Evolutionary conservation across 73 alveolate genomes (phyloP).

Genomic region (Tetrahymena elliotti): DNA sequence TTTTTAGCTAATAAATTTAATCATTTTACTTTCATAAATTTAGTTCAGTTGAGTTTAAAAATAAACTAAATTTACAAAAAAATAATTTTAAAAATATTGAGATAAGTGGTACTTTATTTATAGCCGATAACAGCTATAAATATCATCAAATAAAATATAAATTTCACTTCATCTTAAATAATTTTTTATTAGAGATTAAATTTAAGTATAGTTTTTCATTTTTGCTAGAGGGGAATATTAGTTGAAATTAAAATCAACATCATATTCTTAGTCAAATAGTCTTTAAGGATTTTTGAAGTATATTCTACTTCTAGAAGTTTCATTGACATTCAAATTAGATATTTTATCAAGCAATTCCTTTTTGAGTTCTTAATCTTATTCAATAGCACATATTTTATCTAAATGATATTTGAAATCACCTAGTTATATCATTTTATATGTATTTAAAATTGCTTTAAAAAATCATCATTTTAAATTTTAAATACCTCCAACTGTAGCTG

Average conservation of each 20-base stretch:
- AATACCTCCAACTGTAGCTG: neutral
- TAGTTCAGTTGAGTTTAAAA: too few species aligned
- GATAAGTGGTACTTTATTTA: too few species aligned
- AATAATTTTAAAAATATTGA: too few species aligned
- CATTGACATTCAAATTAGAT: neutral
- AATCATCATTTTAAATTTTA: neutral
- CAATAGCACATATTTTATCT: neutral
- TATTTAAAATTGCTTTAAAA: neutral
- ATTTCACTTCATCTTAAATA: too few species aligned
- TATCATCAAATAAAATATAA: too few species aligned
- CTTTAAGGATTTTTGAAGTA: neutral
- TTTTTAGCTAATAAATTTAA: too few species aligned
- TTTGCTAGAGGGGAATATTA: neutral
- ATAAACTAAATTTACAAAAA: too few species aligned
- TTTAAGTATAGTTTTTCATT: neutral
- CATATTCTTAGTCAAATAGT: neutral
- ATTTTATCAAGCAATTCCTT: neutral
- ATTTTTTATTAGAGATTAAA: neutral
- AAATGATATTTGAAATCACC: neutral
- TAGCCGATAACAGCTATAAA: too few species aligned
- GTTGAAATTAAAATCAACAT: neutral
- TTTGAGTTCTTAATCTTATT: neutral
- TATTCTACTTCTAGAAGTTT: neutral
- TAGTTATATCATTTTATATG: neutral
- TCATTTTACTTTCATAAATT: too few species aligned